phyloP scores from a whole-genome alignment of 208 protist genomes.

The Herpetomonas samuelpessoai region DNA sequence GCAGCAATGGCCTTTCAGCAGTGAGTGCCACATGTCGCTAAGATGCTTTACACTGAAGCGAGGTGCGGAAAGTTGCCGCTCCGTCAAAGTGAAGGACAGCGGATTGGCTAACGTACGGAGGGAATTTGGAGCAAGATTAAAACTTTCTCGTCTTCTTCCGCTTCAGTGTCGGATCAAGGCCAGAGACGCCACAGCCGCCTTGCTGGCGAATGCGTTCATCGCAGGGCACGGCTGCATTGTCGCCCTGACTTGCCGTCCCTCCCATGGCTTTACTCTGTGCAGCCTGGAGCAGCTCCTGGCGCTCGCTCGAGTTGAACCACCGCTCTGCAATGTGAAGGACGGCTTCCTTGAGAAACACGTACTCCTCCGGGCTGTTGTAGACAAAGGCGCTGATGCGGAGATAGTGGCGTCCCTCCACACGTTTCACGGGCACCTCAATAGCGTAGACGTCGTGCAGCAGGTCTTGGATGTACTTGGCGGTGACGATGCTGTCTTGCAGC shows the following conservation, averaged over 20 bases:
- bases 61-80: too few relatives aligned
- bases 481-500: conserved; percentile 64
- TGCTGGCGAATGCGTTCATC: conserved; percentile 53
- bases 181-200: conserved; percentile 55
- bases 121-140: conserved; percentile 7
- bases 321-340: conserved; percentile 54
- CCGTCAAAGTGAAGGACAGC: neutral
- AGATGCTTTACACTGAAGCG: too few relatives aligned
- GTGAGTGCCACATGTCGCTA: too few relatives aligned
- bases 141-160: conserved; percentile 41
- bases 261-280: neutral
- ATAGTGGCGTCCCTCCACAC: conserved; percentile 74
- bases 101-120: neutral
- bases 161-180: conserved; percentile 42
- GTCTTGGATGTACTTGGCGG: conserved; percentile 78
- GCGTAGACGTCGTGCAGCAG: conserved; percentile 65
- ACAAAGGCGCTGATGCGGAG: conserved; percentile 86
- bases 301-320: conserved; percentile 32
- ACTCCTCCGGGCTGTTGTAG: conserved; percentile 86
- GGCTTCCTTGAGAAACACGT: conserved; percentile 77
- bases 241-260: neutral
- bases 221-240: conserved; percentile 26
- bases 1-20: too few relatives aligned
- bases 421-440: conserved; percentile 90
- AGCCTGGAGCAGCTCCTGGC: neutral